phyloP scores from a whole-genome alignment of 805 yeast species.

The Saccharomycopsis selenospora region DNA sequence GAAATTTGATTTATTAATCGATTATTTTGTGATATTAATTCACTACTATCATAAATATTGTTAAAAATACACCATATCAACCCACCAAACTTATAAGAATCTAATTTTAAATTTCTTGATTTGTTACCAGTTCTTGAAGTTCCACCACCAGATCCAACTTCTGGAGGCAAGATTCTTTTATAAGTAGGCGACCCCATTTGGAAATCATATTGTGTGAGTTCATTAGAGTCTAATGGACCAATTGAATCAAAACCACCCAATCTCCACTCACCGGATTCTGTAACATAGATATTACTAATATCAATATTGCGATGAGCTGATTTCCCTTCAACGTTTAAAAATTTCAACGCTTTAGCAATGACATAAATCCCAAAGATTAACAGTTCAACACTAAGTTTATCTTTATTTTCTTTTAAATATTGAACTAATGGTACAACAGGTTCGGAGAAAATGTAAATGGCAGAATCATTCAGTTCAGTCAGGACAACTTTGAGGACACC shows the following conservation, averaged over 20 bases:
- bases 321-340: conserved; percentile 30
- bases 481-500: conserved; percentile 60
- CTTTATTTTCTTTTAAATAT: conserved; percentile 29
- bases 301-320: conserved; percentile 61
- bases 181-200: conserved; percentile 28
- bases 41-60: conserved; percentile 14
- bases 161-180: not conserved
- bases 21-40: conserved; percentile 3
- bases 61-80: conserved; percentile 44
- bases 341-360: conserved; percentile 42
- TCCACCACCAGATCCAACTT: conserved; percentile 22
- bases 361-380: conserved; percentile 48
- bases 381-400: conserved; percentile 29
- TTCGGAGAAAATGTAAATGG: conserved; percentile 49
- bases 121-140: conserved; percentile 25
- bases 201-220: conserved; percentile 30
- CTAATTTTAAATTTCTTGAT: conserved; percentile 48
- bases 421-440: conserved; percentile 46
- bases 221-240: conserved; percentile 34
- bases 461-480: conserved; percentile 52
- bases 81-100: conserved; percentile 57
- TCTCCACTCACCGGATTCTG: conserved; percentile 72
- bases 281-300: conserved; percentile 53
- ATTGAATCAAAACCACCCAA: conserved; percentile 74
- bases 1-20: conserved; percentile 11